phyloP scores from a whole-genome alignment of 768 basidiomycete species.

The Suillus paluster region DNA sequence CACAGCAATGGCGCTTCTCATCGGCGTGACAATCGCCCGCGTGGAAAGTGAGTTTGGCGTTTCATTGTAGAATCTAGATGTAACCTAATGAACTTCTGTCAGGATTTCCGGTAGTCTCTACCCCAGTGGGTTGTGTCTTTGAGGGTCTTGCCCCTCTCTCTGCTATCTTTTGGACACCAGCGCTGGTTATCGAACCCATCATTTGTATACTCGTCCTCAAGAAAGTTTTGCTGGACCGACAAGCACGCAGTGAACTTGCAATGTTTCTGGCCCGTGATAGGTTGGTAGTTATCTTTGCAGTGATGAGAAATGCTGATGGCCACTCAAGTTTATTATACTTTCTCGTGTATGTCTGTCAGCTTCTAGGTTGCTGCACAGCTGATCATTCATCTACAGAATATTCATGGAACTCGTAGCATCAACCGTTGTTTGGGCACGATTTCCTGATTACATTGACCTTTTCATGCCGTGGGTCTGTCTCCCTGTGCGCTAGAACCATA shows the following conservation, averaged over 20 bases:
- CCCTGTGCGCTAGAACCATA: not conserved
- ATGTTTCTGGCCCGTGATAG: slow-evolving; percentile 15
- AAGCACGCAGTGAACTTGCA: slow-evolving; percentile 7
- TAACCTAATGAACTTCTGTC: not conserved
- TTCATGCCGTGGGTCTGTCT: slow-evolving; percentile 26
- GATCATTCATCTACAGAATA: slow-evolving; percentile 15
- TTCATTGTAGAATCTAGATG: not conserved
- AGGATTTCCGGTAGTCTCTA: slow-evolving; percentile 26
- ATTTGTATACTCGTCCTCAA: slow-evolving; percentile 26
- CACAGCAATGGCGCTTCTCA: slow-evolving; percentile 11
- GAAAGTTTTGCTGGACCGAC: slow-evolving; percentile 16
- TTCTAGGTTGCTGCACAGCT: not conserved
- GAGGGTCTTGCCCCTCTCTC: slow-evolving; percentile 21
- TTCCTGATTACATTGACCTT: slow-evolving; percentile 23
- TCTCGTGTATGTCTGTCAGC: slow-evolving; percentile 17
- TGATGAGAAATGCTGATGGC: not conserved
- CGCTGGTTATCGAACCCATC: slow-evolving; percentile 28
- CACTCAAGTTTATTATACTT: slow-evolving; percentile 26
- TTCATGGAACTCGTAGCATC: slow-evolving; percentile 21
- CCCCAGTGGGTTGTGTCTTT: slow-evolving; percentile 26
- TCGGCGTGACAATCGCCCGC: slow-evolving; percentile 11
- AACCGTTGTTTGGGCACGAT: slow-evolving; percentile 23
- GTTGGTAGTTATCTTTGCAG: slow-evolving; percentile 7
- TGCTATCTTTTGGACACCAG: slow-evolving; percentile 29
- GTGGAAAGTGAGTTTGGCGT: slow-evolving; percentile 11